These are phyloP conservation scores for Isoetes taiwanensis DNA, from an alignment of 75 land plant species.

Conservation along the genomic window DNA sequence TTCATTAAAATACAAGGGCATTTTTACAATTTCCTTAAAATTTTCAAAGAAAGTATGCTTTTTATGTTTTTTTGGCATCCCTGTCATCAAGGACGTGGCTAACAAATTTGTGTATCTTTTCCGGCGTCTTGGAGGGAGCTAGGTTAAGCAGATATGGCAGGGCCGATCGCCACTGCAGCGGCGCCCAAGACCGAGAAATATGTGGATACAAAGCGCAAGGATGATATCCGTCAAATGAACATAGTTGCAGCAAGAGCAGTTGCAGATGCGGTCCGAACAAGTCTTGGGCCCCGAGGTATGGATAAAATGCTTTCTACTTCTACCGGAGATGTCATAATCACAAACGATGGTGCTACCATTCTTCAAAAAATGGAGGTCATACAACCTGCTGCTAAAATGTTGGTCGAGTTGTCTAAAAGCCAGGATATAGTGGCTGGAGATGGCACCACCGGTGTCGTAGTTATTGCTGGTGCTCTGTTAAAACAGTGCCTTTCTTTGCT, in stretches of 20 bases:
- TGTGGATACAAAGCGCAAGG: conserved; percentile 81
- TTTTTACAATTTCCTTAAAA: too few species aligned
- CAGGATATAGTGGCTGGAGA: conserved; percentile 93
- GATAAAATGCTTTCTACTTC: conserved; percentile 94
- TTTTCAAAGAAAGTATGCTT: too few species aligned
- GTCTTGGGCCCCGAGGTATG: conserved; percentile 88
- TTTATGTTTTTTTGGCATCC: too few species aligned
- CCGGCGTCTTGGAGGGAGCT: too few species aligned
- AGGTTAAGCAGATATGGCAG: too few species aligned
- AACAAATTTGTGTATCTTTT: too few species aligned
- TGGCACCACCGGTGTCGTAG: conserved; percentile 83
- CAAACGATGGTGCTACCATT: conserved; percentile 97
- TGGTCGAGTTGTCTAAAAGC: conserved; percentile 87
- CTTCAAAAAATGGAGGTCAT: conserved; percentile 85
- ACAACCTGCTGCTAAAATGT: conserved; percentile 95
- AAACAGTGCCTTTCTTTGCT: conserved; percentile 47
- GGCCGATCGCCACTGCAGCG: not conserved
- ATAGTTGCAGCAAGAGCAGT: conserved; percentile 72
- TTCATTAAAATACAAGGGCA: too few species aligned
- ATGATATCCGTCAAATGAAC: conserved; percentile 75
- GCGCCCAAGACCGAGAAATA: conserved; percentile 51
- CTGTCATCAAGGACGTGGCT: too few species aligned
- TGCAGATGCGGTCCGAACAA: conserved; percentile 93
- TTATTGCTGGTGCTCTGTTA: conserved; percentile 85
- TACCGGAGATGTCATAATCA: conserved; percentile 83